Base-by-base conservation (phyloP, 495 filamentous ascomycete species). In the Bombardia bombarda region DNA sequence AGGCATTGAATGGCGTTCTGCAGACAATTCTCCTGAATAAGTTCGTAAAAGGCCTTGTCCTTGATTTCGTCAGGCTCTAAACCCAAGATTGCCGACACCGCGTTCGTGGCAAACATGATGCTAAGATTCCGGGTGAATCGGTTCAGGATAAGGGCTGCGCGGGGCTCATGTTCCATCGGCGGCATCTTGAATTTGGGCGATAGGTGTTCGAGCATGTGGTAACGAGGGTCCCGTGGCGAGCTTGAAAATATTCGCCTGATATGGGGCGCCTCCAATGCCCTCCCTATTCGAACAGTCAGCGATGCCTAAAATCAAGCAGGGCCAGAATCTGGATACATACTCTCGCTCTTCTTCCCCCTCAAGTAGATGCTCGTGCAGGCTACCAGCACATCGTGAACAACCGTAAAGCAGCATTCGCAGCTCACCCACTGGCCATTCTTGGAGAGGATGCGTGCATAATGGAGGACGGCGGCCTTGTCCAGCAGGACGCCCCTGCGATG, bases 391-490 rank as follows among this genome's bases (percentile, higher is more conserved):
- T 90, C 82, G 59, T 90, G 85, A 24, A 90, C 87, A 18, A 94
- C 69, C 2, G 87, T 90, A 54, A 94, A 94, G 56, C 87, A 87
- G 59, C 87, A 92, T 60, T 94, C 87, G 62, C 88, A 93, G 38
- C 76, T 80, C 33, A 90, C 70, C 80, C 82, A 93, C 40, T 74
- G 70, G 2, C 86, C 86, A 55, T 80, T 62, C 31, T 70, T 78
- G 40, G 82, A 76, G 50, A 74, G 75, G 43, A 93, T 77, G 14
- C 75, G 73, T 50, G 82, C 87, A 60, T 93, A 93, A 49, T 86
- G 77, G 32, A 93, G 67, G 19, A 88, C 84, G 3, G 87, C 88
- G 7, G 88, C 88, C 53, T 90, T 92, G 63, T 93, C 87, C 32
- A 90, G 69, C 38, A 77, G 66, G 19, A 93, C 78, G 14, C 86